Evolutionary conservation across 495 filamentous ascomycete genomes (phyloP).

Genomic region (Cercophora newfieldiana): DNA sequence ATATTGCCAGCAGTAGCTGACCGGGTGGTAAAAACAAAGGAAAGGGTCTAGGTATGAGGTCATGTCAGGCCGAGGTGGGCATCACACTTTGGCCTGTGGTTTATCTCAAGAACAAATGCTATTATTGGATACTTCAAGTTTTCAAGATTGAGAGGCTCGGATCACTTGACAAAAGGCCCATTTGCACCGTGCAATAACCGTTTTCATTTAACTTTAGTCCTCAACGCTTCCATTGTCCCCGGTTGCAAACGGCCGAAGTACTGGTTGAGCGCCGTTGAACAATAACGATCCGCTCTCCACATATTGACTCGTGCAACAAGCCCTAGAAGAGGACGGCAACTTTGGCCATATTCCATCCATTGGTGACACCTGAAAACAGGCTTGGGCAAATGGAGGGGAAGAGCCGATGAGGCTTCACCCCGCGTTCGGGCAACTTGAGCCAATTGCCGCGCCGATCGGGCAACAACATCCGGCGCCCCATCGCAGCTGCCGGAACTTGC

Average conservation of each 20-base stretch:
- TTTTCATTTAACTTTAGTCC: too few relatives aligned
- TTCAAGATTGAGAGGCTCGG: too few relatives aligned
- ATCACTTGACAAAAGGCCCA: too few relatives aligned
- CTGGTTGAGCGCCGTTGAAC: not conserved
- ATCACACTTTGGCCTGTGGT: not conserved
- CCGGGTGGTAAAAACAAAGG: not conserved
- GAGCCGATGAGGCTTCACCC: not conserved
- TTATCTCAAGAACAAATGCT: not conserved
- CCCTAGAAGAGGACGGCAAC: too few relatives aligned
- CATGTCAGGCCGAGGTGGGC: not conserved
- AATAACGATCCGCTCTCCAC: not conserved
- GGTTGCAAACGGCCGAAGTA: not conserved
- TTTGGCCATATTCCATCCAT: not conserved
- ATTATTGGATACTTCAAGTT: not conserved
- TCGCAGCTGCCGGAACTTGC: not conserved
- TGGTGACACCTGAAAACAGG: not conserved
- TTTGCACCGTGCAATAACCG: too few relatives aligned
- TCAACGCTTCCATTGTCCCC: not conserved
- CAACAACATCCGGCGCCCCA: not conserved
- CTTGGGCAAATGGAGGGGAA: not conserved
- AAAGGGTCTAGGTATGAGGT: not conserved
- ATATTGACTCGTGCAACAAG: not conserved
- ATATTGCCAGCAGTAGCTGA: not conserved
- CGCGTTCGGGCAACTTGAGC: slow-evolving; percentile 12
- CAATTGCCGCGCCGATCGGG: slow-evolving; percentile 1